Conservation (phyloP, 495 filamentous ascomycete species). For the Aspergillus haitiensis region DNA sequence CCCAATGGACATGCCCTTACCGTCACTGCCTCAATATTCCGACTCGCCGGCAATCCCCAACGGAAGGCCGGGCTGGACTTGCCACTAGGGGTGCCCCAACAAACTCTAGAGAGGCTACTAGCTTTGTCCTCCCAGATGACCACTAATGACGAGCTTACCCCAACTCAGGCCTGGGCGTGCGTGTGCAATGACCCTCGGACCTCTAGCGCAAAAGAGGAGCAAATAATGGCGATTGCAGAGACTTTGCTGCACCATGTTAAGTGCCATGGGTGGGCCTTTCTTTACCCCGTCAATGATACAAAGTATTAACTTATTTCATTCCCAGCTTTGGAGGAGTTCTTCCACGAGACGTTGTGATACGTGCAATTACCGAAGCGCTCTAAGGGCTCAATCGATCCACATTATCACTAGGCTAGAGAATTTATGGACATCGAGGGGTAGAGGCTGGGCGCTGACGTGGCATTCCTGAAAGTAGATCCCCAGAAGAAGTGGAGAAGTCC, state of each 20-base stretch:
- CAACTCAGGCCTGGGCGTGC: constrained; percentile 4
- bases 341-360: constrained; percentile 3
- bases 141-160: not conserved
- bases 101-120: not conserved
- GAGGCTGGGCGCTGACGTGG: too few relatives aligned
- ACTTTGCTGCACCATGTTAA: constrained; percentile 4
- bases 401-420: too few relatives aligned
- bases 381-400: too few relatives aligned
- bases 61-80: not conserved
- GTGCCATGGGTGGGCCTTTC: constrained; percentile 7
- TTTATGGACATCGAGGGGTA: too few relatives aligned
- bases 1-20: constrained; percentile 9
- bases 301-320: not conserved
- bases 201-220: not conserved
- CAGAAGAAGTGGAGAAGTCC: too few relatives aligned
- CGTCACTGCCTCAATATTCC: constrained; percentile 6
- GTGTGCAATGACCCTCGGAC: not conserved
- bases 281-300: not conserved
- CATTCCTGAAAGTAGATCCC: too few relatives aligned
- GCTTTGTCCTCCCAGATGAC: not conserved
- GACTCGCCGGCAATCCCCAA: not conserved
- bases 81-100: not conserved
- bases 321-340: constrained; percentile 1
- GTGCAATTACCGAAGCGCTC: too few relatives aligned
- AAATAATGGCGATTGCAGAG: constrained; percentile 9